These are phyloP conservation scores for Fraxinus paxiana DNA, from an alignment of 305 asterid genomes.

Conservation along the genomic window DNA sequence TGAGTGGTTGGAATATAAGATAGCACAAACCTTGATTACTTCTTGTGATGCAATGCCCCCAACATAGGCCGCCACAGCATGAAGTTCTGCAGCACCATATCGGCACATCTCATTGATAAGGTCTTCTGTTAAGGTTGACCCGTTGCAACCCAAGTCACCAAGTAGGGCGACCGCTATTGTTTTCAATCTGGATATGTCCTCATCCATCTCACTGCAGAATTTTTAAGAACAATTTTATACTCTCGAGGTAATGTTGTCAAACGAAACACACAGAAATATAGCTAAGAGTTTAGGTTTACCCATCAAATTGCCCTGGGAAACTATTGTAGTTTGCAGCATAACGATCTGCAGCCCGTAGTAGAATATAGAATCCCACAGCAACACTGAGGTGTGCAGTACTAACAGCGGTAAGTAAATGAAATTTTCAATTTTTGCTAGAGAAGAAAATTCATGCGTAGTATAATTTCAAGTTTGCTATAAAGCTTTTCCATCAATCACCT, in stretches of 20 bases:
- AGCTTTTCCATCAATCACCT: neutral
- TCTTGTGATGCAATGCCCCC: conserved; percentile 98
- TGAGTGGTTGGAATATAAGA: neutral
- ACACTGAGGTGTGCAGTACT: conserved; percentile 40
- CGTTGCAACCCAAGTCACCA: conserved; percentile 78
- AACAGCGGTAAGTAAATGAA: conserved; percentile 16
- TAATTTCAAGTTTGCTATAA: neutral
- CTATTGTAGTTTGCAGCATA: conserved; percentile 72
- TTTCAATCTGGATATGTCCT: conserved; percentile 88
- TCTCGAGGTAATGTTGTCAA: neutral
- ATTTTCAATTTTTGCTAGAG: neutral
- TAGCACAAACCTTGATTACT: conserved; percentile 70
- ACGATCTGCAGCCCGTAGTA: conserved; percentile 87
- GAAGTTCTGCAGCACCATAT: conserved; percentile 93
- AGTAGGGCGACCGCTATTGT: conserved; percentile 67
- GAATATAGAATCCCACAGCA: conserved; percentile 79
- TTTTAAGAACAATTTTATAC: conserved; percentile 24
- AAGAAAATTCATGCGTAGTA: neutral
- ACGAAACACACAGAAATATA: neutral
- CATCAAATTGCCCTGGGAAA: conserved; percentile 88
- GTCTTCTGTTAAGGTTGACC: conserved; percentile 75
- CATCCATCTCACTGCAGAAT: conserved; percentile 75
- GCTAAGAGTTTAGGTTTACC: conserved; percentile 43
- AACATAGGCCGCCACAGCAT: conserved; percentile 80
- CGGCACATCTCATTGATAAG: conserved; percentile 89